phyloP scores from a whole-genome alignment of 2,329 filamentous ascomycete species.

The Pseudogymnoascus sp. region DNA sequence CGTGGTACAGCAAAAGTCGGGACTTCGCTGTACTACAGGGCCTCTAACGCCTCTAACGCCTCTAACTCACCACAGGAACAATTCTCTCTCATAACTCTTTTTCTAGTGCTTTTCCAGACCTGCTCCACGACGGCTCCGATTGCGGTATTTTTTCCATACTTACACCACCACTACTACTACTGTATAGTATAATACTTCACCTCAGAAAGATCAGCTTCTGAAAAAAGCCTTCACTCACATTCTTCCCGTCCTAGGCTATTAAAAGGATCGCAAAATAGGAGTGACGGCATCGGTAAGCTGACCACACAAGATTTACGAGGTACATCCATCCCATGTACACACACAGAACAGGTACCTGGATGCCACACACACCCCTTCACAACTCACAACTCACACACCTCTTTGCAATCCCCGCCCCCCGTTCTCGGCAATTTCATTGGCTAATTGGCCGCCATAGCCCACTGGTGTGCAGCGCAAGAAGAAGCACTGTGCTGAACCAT shows the following conservation, averaged over 20 bases:
- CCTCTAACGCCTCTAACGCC: background rate
- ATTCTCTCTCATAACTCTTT: background rate
- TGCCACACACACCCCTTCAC: background rate
- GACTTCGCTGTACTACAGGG: background rate
- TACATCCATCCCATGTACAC: background rate
- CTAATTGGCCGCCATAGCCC: background rate
- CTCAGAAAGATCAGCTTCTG: background rate
- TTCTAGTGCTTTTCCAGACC: background rate
- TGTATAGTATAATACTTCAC: too few species aligned
- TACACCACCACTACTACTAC: background rate
- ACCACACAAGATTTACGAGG: background rate
- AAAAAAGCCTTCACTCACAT: background rate
- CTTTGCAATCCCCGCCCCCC: background rate
- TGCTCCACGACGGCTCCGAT: background rate
- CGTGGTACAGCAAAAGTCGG: background rate
- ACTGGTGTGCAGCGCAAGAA: background rate
- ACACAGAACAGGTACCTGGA: background rate
- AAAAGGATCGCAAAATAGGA: background rate
- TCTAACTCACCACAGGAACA: background rate
- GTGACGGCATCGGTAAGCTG: conserved; percentile 5
- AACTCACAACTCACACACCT: background rate
- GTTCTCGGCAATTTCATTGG: background rate
- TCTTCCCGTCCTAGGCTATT: background rate
- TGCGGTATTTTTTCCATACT: background rate
- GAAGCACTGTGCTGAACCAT: background rate